Evolutionary conservation across 768 basidiomycete genomes (phyloP).

Genomic region (Auricularia cornea): DNA sequence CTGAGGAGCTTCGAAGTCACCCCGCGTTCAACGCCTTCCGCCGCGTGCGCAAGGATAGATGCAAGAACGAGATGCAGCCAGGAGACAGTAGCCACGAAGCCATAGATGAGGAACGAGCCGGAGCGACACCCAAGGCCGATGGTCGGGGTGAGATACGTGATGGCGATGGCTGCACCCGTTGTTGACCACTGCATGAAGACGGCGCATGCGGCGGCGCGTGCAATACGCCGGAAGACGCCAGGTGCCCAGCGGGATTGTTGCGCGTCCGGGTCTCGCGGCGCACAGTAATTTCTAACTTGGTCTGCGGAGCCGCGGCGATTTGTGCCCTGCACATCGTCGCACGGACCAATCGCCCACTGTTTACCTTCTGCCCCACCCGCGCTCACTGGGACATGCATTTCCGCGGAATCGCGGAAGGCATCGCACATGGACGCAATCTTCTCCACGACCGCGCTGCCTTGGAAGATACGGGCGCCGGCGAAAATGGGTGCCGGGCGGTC

Average conservation of each 20-base stretch:
- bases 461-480: conserved; percentile 15
- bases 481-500: conserved; percentile 16
- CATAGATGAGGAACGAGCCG: conserved; percentile 23
- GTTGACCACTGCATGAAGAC: conserved; percentile 28
- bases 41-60: not conserved
- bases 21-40: not conserved
- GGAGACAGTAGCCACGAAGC: conserved; percentile 17
- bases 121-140: conserved; percentile 30
- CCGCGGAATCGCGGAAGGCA: not conserved
- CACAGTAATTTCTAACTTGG: not conserved
- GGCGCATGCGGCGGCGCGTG: conserved; percentile 22
- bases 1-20: conserved; percentile 1
- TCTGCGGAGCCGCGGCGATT: not conserved
- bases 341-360: not conserved
- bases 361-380: not conserved
- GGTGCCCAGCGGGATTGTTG: not conserved
- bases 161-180: conserved; percentile 20
- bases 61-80: conserved; percentile 25
- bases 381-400: not conserved
- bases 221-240: conserved; percentile 7
- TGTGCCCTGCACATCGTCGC: not conserved
- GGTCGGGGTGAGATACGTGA: conserved; percentile 25
- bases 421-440: conserved; percentile 4
- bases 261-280: not conserved
- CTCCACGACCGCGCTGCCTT: conserved; percentile 13